These are phyloP conservation scores for Diaporthe ampelina DNA, from an alignment of 2,329 filamentous ascomycete genomes.

Conservation along the genomic window DNA sequence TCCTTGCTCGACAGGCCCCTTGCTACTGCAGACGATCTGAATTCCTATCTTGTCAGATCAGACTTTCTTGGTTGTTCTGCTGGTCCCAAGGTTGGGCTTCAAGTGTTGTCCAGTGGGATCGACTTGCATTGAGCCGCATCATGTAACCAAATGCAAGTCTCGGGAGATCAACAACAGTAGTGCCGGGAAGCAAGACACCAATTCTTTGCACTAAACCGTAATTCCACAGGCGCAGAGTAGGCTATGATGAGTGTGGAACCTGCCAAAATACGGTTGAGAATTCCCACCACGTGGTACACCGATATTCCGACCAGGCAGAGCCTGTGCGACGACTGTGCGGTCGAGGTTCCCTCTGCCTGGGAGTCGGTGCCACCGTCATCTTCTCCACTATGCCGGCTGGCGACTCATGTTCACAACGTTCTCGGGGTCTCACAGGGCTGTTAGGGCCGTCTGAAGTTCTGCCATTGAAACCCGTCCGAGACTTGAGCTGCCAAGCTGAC, in stretches of 20 bases:
- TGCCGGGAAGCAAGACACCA: background rate
- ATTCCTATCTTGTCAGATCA: background rate
- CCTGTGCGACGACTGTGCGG: background rate
- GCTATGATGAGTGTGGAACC: background rate
- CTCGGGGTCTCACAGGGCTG: slow-evolving; percentile 14
- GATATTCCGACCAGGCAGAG: slow-evolving; percentile 1
- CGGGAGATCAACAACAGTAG: background rate
- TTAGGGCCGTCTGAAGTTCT: slow-evolving; percentile 1
- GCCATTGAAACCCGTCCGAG: slow-evolving; percentile 27
- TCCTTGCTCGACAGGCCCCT: slow-evolving; percentile 22
- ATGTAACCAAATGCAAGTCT: background rate
- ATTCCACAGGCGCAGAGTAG: background rate
- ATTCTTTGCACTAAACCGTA: background rate
- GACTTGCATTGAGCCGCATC: background rate
- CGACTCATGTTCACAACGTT: slow-evolving; percentile 25
- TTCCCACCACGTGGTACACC: slow-evolving; percentile 16
- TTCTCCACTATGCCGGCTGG: slow-evolving; percentile 8
- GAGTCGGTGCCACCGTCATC: slow-evolving; percentile 13
- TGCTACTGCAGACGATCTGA: slow-evolving; percentile 13
- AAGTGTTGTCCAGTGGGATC: background rate
- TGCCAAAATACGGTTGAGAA: background rate
- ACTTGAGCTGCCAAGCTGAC: background rate
- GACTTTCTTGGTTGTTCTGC: background rate
- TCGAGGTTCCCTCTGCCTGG: background rate
- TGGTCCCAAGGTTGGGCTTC: background rate